Evolutionary conservation across 2,329 filamentous ascomycete genomes (phyloP), one percentile per base, ranked within the genome.

Genomic region (Exophiala alcalophila): DNA sequence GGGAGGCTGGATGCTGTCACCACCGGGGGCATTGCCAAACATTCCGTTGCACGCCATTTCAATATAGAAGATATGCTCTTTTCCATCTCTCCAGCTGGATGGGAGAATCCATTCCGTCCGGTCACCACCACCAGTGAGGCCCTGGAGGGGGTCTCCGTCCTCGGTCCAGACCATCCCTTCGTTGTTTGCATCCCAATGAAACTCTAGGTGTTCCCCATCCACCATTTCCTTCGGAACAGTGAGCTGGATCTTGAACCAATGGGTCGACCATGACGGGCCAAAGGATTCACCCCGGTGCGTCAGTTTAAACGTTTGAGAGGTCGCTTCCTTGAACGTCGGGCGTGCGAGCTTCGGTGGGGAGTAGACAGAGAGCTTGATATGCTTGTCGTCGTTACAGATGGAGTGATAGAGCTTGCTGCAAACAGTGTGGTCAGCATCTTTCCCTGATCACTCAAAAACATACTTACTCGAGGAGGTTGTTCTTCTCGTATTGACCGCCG

Each of bases 31-130:
- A 63, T 95, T 95, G 56, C 92, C 92, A 68, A 97, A 97, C 90
- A 97, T 97, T 65, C 84, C 83, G 64, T 98, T 98, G 69, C 92
- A 97, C 14, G 92, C 92, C 86, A 97, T 95, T 69, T 98, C 92
- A 53, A 98, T 83, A 65, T 96, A 98, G 58, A 98, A 86, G 12
- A 76, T 80, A 63, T 97, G 90, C 58, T 89, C 79, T 62, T 91
- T 81, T 39, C 88, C 90, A 63, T 95, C 86, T 49, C 86, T 78
- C 68, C 86, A 95, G 11, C 73, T 72, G 36, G 86, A 73, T 6
- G 92, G 91, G 30, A 98, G 73, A 47, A 95, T 80, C 90, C 91
- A 98, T 66, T 97, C 89, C 11, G 83, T 77, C 40, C 92, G 78
- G 60, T 98, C 92, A 27, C 86, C 87, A 41, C 84, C 84, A 12